These are phyloP conservation scores for Botrytis pseudocinerea DNA, from an alignment of 2,329 filamentous ascomycete species.

Conservation along the genomic window DNA sequence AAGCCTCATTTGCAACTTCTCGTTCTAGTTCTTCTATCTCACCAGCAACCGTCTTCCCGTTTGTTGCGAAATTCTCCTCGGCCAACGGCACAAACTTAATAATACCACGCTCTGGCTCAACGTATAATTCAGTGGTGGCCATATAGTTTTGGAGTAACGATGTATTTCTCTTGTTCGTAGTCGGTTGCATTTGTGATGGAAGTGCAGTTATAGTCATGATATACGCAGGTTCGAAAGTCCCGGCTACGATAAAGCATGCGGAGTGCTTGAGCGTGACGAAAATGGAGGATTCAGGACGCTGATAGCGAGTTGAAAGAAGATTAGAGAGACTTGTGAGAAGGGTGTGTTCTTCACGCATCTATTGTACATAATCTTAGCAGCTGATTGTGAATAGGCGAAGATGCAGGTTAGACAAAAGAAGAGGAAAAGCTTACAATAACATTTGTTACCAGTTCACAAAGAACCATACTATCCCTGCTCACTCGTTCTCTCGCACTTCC, in stretches of 20 bases:
- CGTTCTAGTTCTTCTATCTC: slow-evolving; percentile 58
- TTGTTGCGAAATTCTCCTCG: slow-evolving; percentile 71
- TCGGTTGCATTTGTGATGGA: slow-evolving; percentile 65
- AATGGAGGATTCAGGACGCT: slow-evolving; percentile 70
- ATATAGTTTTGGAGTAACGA: slow-evolving; percentile 76
- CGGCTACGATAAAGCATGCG: slow-evolving; percentile 71
- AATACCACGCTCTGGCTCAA: slow-evolving; percentile 66
- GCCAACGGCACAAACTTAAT: slow-evolving; percentile 69
- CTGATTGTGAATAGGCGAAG: slow-evolving; percentile 29
- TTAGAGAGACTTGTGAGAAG: slow-evolving; percentile 74
- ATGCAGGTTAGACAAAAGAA: neutral
- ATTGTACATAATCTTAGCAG: slow-evolving; percentile 31
- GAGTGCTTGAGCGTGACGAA: slow-evolving; percentile 76
- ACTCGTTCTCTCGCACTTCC: slow-evolving; percentile 37
- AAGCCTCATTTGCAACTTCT: slow-evolving; percentile 26
- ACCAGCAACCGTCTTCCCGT: slow-evolving; percentile 67
- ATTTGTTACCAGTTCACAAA: slow-evolving; percentile 65
- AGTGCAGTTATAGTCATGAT: slow-evolving; percentile 72
- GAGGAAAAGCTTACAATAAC: slow-evolving; percentile 52
- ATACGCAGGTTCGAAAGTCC: slow-evolving; percentile 77
- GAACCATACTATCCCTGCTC: slow-evolving; percentile 49
- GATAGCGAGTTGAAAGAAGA: slow-evolving; percentile 72
- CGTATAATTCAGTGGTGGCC: slow-evolving; percentile 63
- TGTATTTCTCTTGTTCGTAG: slow-evolving; percentile 79
- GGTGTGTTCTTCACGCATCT: slow-evolving; percentile 74